Base-by-base conservation (phyloP, 345 rosid species). In the Geranium rotundifolium region DNA sequence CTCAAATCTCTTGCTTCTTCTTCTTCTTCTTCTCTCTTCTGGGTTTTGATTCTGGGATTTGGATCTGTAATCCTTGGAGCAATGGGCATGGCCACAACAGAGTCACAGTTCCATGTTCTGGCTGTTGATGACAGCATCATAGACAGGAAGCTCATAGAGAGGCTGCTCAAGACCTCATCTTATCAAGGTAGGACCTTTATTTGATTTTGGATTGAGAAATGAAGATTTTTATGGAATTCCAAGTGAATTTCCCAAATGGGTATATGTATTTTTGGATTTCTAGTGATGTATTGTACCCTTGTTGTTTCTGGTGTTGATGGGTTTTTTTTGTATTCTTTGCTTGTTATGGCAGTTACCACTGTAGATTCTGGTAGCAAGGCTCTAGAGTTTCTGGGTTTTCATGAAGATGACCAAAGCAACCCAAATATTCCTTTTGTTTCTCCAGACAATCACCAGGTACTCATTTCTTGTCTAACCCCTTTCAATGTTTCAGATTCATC, bases 71-170 rank as follows among this genome's bases (percentile, higher is more conserved):
- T 52, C 20, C 39, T 17, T 58, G 19, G 34, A 65, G 66, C 71
- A 81, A 85, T 85, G 91, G 90, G 82, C 37, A 72, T 79, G 70
- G 84, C 84, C 57, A 75, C 73, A 2, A 75, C 83, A 4, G 93
- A 86, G 63, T 69, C 83, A 0, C 80, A 75, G 79, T 90, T 90
- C 65, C 99, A 93, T 75, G 99, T 93, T 29, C 75, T 93, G 17
- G 97, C 99, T 27, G 97, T 93, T 74, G 99, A 93, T 76, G 97
- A 93, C 67, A 86, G 88, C 66, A 57, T 83, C 30, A 72, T 86
- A 1, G 99, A 93, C 63, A 74, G 99, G 69, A 93, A 83, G 72
- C 81, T 93, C 59, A 90, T 93, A 14, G 97, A 93, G 69, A 81
- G 80, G 76, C 84, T 93, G 64, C 99, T 93, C 54, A 91, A 82